Conservation (phyloP, 2,329 filamentous ascomycete species). For the Coleophoma crateriformis region DNA sequence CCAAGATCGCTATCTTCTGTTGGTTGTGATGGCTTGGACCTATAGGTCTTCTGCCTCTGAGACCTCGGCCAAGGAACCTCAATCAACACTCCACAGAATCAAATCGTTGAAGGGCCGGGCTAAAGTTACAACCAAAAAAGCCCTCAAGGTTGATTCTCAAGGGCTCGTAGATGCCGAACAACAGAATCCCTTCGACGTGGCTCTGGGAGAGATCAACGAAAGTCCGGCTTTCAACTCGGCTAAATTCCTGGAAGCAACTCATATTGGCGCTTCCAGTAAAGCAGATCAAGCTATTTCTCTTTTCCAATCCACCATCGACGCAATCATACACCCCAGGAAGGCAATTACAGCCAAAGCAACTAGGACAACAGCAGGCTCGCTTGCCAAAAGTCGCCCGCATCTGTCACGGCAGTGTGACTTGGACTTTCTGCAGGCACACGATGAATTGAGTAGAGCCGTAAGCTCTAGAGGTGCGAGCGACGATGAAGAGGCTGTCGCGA, state of each 20-base stretch:
- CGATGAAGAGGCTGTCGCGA: constrained; percentile 12
- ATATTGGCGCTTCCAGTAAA: constrained; percentile 4
- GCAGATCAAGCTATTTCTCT: constrained; percentile 6
- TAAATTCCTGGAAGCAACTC: constrained; percentile 9
- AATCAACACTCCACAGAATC: neutral
- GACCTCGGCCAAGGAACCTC: no score
- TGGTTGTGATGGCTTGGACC: no score
- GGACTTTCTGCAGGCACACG: constrained; percentile 28
- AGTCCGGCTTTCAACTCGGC: constrained; percentile 15
- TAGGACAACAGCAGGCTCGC: constrained; percentile 10
- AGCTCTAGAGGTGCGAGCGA: neutral
- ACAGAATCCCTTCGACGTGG: constrained; percentile 3
- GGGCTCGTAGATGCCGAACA: neutral
- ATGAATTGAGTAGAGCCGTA: constrained; percentile 10
- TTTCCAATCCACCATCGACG: constrained; percentile 5
- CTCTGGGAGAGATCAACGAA: constrained; percentile 8
- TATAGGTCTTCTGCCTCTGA: no score
- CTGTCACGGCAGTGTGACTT: constrained; percentile 29
- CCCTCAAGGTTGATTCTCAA: neutral
- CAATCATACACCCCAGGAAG: constrained; percentile 13
- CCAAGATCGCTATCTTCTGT: no score
- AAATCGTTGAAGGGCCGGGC: neutral
- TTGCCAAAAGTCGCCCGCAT: constrained; percentile 19
- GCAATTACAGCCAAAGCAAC: constrained; percentile 13
- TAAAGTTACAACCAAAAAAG: constrained; percentile 3